Evolutionary conservation across 257 asterid species (phyloP).

Genomic region (Nicotiana undulata): DNA sequence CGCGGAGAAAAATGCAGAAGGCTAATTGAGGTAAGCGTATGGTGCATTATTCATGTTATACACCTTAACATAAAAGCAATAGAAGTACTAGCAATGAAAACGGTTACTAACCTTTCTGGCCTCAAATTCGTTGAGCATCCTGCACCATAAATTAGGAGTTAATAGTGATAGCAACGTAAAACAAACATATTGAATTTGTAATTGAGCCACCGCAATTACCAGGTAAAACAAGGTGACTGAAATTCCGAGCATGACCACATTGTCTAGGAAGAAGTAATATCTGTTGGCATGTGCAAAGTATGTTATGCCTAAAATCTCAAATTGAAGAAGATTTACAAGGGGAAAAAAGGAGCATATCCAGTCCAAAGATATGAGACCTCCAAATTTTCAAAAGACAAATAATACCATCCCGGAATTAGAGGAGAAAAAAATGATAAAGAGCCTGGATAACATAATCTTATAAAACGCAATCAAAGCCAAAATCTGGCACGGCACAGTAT

Average conservation of each 20-base stretch:
- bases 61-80: not conserved
- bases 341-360: not conserved
- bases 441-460: not conserved
- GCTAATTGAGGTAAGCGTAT: not conserved
- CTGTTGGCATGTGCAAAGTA: slow-evolving; percentile 33
- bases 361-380: not conserved
- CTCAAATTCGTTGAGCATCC: slow-evolving; percentile 33
- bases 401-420: not conserved
- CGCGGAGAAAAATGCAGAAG: not conserved
- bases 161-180: not conserved
- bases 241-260: slow-evolving; percentile 31
- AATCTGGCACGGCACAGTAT: not conserved
- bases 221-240: slow-evolving; percentile 35
- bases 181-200: not conserved
- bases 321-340: not conserved
- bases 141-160: slow-evolving; percentile 19
- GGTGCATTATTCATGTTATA: not conserved
- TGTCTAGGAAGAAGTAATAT: slow-evolving; percentile 26
- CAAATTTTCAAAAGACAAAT: not conserved
- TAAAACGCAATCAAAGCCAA: not conserved
- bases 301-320: not conserved
- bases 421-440: not conserved
- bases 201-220: slow-evolving; percentile 27
- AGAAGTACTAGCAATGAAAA: not conserved
- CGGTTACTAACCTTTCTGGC: slow-evolving; percentile 51